Evolutionary conservation across 495 filamentous ascomycete species (phyloP), one percentile per base, ranked within the genome.

Genomic region (Penicillium bialowiezense): DNA sequence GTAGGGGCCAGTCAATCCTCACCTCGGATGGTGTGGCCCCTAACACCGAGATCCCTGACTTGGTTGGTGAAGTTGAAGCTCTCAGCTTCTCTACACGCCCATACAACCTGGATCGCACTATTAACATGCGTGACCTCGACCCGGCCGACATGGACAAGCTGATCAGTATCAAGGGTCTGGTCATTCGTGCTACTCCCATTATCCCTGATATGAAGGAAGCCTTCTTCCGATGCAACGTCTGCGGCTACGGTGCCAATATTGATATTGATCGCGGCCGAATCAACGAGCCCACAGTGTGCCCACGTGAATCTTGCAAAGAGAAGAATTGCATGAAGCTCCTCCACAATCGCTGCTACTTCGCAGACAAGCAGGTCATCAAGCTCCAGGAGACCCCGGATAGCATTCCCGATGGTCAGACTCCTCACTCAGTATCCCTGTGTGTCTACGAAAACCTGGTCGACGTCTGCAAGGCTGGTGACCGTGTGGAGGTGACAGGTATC

Each of bases 311-410:
- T 36, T 99, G 93, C 70, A 79, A 83, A 36, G 82, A 85, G 36
- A 84, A 83, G 52, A 97, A 99, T 64, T 93, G 90, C 19, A 97
- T 99, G 95, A 90, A 97, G 62, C 91, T 99, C 51, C 76, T 97
- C 10, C 93, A 99, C 76, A 97, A 99, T 68, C 88, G 93, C 44
- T 97, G 90, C 54, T 78, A 79, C 12, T 99, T 99, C 64, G 84
- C 89, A 40, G 93, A 99, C 62, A 99, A 97, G 70, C 93, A 99
- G 59, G 90, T 97, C 48, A 96, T 99, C 76, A 97, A 97, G 69
- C 78, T 99, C 24, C 93, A 99, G 65, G 93, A 99, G 67, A 99
- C 93, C 0, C 93, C 93, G 7, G 93, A 99, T 64, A 88, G 78
- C 38, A 84, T 97, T 35, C 93, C 93, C 10, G 88, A 96, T 51